Base-by-base conservation (phyloP, 176 grass and related monocot genomes). In the Triticum dicoccoides region DNA sequence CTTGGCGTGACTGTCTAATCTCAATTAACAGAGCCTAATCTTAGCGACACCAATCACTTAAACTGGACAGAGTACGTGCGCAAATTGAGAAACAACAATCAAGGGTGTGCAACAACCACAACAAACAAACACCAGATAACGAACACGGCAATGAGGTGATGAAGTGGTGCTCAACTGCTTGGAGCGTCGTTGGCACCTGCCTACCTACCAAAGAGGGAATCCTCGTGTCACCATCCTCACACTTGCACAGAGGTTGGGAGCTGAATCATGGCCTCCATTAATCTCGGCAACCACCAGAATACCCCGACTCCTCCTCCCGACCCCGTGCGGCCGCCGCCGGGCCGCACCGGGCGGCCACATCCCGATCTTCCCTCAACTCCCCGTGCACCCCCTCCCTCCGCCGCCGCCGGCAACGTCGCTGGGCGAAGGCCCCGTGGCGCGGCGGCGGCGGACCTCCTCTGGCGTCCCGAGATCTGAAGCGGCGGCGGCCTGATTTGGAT, bases 81-180 rank as follows among this genome's bases (percentile, higher is more conserved):
- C 25, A n/a, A 73, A 7, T 9, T 51, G 18, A 58, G 17, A 76
- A 72, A 83, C 37, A 73, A 61, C 44, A 67, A 17, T 45, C n/a
- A 54, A 8, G 42, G 45, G 27, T 9, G 23, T 17, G 9, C 34
- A 83, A 82, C 84, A 37, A 75, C 72, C 62, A 83, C 47, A 73
- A 61, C 42, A 67, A 86, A 68, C 80, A 80, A 87, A 74, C 89
- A 87, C 74, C 75, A 34, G 11, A 83, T 23, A 66, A 77, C 73
- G 58, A 90, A 23, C 84, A 75, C 42, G 8, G 56, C 33, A 66
- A 78, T 83, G 65, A 86, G 68, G 61, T 80, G 65, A 68, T 34
- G 37, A 72, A 63, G 58, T 15, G 35, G 38, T 75, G 13, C 85
- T 91, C 13, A 37, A 61, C 61, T 38, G 61, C 74, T 75, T 68